Percentiles rank a stretch among this genome's conserved stretches.
These are phyloP conservation scores for Halophytophthora polymorphica DNA, from an alignment of 352 stramenopile species.

Conservation along the genomic window DNA sequence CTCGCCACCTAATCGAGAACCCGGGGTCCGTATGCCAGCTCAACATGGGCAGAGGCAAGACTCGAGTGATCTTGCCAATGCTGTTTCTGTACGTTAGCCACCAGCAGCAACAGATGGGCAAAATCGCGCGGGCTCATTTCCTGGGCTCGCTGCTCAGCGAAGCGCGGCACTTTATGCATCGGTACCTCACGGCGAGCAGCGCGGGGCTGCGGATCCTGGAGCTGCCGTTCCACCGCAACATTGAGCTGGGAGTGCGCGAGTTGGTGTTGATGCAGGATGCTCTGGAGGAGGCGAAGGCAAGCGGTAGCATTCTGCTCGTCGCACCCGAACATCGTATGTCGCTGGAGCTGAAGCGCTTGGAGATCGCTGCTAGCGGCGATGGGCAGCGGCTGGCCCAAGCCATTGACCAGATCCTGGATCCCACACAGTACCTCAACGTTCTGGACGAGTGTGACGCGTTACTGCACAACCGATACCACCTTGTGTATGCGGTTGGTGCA, in stretches of 20 bases:
- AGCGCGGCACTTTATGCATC: slow-evolving; percentile 64
- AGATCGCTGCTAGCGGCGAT: slow-evolving; percentile 12
- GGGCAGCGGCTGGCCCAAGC: too few species aligned
- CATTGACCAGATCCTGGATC: slow-evolving; percentile 44
- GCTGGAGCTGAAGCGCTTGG: slow-evolving; percentile 76
- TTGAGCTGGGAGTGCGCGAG: slow-evolving; percentile 26
- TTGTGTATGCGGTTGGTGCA: slow-evolving; percentile 81
- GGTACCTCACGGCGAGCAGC: slow-evolving; percentile 39
- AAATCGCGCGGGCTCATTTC: slow-evolving; percentile 62
- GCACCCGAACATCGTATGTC: slow-evolving; percentile 87
- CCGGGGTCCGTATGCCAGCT: slow-evolving; percentile 74
- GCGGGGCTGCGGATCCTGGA: slow-evolving; percentile 47
- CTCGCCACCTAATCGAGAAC: slow-evolving; percentile 69
- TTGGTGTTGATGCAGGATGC: slow-evolving; percentile 32
- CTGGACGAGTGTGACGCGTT: slow-evolving; percentile 89
- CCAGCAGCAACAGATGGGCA: slow-evolving; percentile 4
- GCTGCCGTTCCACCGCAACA: slow-evolving; percentile 70
- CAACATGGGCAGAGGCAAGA: slow-evolving; percentile 88
- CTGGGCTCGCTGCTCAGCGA: slow-evolving; percentile 60
- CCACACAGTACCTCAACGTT: slow-evolving; percentile 64
- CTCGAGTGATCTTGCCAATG: slow-evolving; percentile 86
- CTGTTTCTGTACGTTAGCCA: slow-evolving; percentile 71
- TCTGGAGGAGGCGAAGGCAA: slow-evolving; percentile 31
- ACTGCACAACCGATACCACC: slow-evolving; percentile 84
- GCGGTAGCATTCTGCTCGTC: slow-evolving; percentile 62